Conservation (phyloP, 2,329 filamentous ascomycete genomes). For the Stachybotrys echinatus region DNA sequence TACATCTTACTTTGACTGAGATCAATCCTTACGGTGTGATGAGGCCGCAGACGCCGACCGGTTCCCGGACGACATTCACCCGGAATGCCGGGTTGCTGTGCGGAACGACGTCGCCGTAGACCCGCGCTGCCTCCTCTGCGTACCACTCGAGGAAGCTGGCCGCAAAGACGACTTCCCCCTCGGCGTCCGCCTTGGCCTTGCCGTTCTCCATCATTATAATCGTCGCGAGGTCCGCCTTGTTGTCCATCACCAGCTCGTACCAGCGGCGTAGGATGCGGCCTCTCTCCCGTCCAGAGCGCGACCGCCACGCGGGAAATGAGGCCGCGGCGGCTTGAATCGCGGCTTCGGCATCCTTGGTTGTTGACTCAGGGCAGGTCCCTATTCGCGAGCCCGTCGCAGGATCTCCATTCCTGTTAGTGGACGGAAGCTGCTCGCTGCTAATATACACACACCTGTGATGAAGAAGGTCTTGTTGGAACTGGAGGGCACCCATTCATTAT, state of each 20-base stretch:
- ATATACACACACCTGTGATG: constrained; percentile 50
- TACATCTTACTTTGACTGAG: too few species aligned
- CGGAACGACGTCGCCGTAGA: constrained; percentile 54
- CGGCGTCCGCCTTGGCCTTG: constrained; percentile 55
- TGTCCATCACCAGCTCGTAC: constrained; percentile 58
- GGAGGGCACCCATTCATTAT: constrained; percentile 67
- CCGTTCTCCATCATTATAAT: constrained; percentile 67
- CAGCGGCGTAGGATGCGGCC: constrained; percentile 53
- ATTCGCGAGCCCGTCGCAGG: constrained; percentile 63
- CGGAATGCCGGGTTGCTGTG: constrained; percentile 49
- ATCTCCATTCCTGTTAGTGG: constrained; percentile 30
- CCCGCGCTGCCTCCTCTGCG: constrained; percentile 49
- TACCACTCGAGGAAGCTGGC: constrained; percentile 57
- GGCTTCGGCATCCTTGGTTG: constrained; percentile 55
- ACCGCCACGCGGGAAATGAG: constrained; percentile 53
- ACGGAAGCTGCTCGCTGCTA: not conserved
- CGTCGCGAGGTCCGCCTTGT: constrained; percentile 57
- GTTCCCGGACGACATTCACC: constrained; percentile 18
- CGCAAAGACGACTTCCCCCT: constrained; percentile 49
- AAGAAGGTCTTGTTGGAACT: constrained; percentile 66
- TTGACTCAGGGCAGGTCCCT: constrained; percentile 65
- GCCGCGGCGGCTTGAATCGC: constrained; percentile 63
- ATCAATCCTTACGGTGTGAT: constrained; percentile 48
- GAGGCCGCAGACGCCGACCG: constrained; percentile 20
- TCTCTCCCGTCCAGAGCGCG: constrained; percentile 51